Conservation (phyloP, 768 basidiomycete species). For the Phylloporus sp. region DNA sequence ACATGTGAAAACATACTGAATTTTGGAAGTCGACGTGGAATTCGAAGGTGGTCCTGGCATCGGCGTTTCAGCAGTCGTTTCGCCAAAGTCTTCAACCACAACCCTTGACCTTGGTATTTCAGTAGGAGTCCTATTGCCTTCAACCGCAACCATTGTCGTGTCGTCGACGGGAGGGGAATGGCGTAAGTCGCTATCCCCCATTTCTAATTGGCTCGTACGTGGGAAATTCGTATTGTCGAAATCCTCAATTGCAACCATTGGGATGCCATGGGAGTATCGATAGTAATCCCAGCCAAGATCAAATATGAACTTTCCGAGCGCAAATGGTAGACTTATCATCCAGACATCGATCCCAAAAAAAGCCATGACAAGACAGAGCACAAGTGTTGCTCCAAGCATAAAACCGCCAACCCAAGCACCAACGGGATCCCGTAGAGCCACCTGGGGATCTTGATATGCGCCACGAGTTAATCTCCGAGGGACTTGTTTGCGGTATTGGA, state of each 20-base stretch:
- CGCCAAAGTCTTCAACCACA: too few species aligned
- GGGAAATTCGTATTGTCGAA: not conserved
- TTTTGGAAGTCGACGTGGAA: too few species aligned
- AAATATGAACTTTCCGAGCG: constrained; percentile 62
- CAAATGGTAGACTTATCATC: constrained; percentile 83
- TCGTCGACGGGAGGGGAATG: too few species aligned
- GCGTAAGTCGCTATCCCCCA: not conserved
- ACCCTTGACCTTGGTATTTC: too few species aligned
- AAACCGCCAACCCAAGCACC: constrained; percentile 73
- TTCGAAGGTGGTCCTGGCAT: too few species aligned
- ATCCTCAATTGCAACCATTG: constrained; percentile 3
- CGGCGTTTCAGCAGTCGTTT: too few species aligned
- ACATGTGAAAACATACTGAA: too few species aligned
- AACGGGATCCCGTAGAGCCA: constrained; percentile 66
- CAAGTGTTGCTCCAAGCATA: constrained; percentile 62
- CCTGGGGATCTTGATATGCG: constrained; percentile 45
- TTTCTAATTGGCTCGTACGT: not conserved
- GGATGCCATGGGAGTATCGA: constrained; percentile 31
- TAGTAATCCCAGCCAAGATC: constrained; percentile 63
- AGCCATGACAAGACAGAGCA: constrained; percentile 69
- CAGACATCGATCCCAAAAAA: constrained; percentile 77
- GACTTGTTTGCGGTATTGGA: constrained; percentile 58
- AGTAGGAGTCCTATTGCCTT: too few species aligned
- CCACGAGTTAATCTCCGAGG: constrained; percentile 40
- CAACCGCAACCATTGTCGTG: too few species aligned